These are phyloP conservation scores for Microcos paniculata DNA, from an alignment of 345 rosid genomes.

Conservation along the genomic window DNA sequence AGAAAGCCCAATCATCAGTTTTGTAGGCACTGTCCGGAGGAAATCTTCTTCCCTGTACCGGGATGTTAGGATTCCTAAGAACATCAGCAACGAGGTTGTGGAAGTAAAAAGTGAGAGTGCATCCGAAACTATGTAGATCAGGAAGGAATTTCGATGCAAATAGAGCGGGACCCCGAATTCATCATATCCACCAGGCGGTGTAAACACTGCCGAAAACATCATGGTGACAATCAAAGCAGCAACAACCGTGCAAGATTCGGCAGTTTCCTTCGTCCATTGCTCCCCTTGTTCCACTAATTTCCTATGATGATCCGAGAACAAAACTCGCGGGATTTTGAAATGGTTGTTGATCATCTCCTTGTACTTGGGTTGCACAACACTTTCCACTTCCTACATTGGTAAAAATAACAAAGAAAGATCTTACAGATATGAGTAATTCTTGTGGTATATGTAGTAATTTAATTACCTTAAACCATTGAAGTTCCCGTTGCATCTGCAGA, in stretches of 20 bases:
- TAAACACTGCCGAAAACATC: slow-evolving; percentile 58
- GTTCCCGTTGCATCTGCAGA: slow-evolving; percentile 79
- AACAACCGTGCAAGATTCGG: slow-evolving; percentile 52
- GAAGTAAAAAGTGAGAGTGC: slow-evolving; percentile 52
- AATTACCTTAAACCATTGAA: slow-evolving; percentile 76
- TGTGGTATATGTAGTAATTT: too few relatives aligned
- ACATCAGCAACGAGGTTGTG: slow-evolving; percentile 46
- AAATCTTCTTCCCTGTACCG: slow-evolving; percentile 56
- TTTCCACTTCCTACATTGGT: slow-evolving; percentile 59
- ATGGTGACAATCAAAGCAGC: slow-evolving; percentile 60
- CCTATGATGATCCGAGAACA: slow-evolving; percentile 57
- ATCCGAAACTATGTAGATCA: slow-evolving; percentile 44
- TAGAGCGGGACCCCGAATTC: slow-evolving; percentile 25
- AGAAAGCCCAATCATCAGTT: slow-evolving; percentile 59
- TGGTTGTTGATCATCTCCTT: slow-evolving; percentile 50
- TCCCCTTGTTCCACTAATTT: slow-evolving; percentile 42
- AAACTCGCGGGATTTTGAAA: slow-evolving; percentile 42
- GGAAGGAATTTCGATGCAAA: slow-evolving; percentile 15
- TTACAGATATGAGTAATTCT: too few relatives aligned
- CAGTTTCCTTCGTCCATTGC: slow-evolving; percentile 56
- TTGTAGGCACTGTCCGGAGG: slow-evolving; percentile 42
- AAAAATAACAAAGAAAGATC: not conserved
- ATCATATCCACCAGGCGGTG: slow-evolving; percentile 45
- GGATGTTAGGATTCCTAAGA: slow-evolving; percentile 57
- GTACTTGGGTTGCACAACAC: slow-evolving; percentile 62